phyloP scores from a whole-genome alignment of 768 basidiomycete species.

The Collybia mongolica region DNA sequence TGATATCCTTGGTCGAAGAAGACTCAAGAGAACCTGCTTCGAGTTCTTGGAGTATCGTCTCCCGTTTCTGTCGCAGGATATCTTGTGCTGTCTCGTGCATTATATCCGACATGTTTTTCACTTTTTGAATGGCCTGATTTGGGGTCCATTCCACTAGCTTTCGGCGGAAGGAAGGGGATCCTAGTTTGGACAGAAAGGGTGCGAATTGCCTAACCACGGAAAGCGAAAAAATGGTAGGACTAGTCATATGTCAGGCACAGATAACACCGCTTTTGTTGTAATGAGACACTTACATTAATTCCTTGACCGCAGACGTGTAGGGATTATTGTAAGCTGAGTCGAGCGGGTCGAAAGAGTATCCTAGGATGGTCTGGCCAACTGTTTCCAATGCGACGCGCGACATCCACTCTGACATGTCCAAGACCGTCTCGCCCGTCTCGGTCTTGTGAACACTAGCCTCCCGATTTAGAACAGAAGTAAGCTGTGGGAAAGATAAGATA shows the following conservation, averaged over 20 bases:
- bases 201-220: slow-evolving; percentile 45
- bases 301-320: slow-evolving; percentile 43
- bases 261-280: too few relatives aligned
- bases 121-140: slow-evolving; percentile 33
- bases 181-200: slow-evolving; percentile 40
- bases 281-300: slow-evolving; percentile 34
- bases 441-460: slow-evolving; percentile 16
- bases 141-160: slow-evolving; percentile 42
- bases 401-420: slow-evolving; percentile 49
- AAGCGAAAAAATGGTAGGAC: slow-evolving; percentile 41
- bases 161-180: slow-evolving; percentile 40
- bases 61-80: slow-evolving; percentile 39
- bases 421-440: slow-evolving; percentile 16
- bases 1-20: slow-evolving; percentile 43
- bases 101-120: slow-evolving; percentile 46
- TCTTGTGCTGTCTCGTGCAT: slow-evolving; percentile 40
- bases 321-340: slow-evolving; percentile 39
- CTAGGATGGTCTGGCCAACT: slow-evolving; percentile 41
- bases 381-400: slow-evolving; percentile 43
- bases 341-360: slow-evolving; percentile 47
- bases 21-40: slow-evolving; percentile 17
- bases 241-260: too few relatives aligned
- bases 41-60: slow-evolving; percentile 18
- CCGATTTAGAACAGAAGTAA: slow-evolving; percentile 24
- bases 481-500: slow-evolving; percentile 14